These are phyloP conservation scores for Trichophyton schoenleinii DNA, from an alignment of 2,329 filamentous ascomycete species.

Conservation along the genomic window DNA sequence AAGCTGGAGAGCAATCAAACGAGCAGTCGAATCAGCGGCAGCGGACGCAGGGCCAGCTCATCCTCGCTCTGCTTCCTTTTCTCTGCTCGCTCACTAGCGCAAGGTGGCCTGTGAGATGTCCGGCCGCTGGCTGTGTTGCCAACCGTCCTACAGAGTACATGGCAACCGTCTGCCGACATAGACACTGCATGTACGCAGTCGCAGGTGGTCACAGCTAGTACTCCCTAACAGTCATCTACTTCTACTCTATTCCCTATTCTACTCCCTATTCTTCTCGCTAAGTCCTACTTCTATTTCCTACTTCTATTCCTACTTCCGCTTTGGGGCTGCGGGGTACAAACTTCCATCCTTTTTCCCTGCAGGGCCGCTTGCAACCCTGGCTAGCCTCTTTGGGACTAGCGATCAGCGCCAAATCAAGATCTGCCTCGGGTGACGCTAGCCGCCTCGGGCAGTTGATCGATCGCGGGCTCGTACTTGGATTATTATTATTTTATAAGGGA, in stretches of 20 bases:
- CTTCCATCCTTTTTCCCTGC: neutral
- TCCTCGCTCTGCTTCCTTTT: neutral
- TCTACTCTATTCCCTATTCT: neutral
- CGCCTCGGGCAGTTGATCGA: neutral
- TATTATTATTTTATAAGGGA: too few relatives aligned
- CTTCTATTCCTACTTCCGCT: neutral
- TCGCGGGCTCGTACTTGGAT: neutral
- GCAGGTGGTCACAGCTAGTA: neutral
- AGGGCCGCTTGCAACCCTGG: too few relatives aligned
- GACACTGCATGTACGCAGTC: too few relatives aligned
- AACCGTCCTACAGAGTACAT: neutral
- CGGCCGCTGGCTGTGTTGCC: neutral
- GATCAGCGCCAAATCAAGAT: slow-evolving; percentile 1
- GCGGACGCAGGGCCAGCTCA: neutral
- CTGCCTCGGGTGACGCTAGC: neutral
- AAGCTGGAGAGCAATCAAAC: neutral
- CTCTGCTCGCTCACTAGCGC: too few relatives aligned
- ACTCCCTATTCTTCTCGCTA: neutral
- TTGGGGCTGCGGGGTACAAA: neutral
- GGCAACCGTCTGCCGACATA: neutral
- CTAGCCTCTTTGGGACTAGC: neutral
- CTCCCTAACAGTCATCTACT: neutral
- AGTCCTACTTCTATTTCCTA: neutral
- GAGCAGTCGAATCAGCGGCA: neutral
- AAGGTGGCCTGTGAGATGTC: neutral